Evolutionary conservation across 495 filamentous ascomycete species (phyloP).

Genomic region (Trichoderma orchidacearum): DNA sequence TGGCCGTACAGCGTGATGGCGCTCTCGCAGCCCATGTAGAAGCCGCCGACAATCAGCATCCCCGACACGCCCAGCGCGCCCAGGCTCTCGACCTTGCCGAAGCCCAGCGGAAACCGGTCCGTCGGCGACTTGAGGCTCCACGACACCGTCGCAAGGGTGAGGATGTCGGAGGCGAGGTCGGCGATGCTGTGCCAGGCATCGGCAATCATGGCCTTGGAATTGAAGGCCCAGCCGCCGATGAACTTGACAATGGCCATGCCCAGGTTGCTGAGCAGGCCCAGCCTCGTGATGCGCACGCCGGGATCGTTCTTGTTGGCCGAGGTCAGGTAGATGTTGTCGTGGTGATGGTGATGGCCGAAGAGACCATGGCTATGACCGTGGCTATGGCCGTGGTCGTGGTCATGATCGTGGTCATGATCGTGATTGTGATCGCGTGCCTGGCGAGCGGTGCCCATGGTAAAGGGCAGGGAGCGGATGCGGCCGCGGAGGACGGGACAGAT

Average conservation of each 20-base stretch:
- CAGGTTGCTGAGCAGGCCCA: constrained; percentile 84
- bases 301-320: constrained; percentile 85
- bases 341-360: constrained; percentile 58
- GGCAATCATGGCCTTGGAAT: constrained; percentile 85
- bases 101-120: constrained; percentile 71
- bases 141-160: constrained; percentile 84
- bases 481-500: constrained; percentile 6
- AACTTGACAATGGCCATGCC: constrained; percentile 91
- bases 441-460: constrained; percentile 5
- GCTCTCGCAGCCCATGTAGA: constrained; percentile 80
- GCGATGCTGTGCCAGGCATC: constrained; percentile 92
- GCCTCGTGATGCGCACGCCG: constrained; percentile 85
- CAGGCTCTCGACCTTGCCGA: constrained; percentile 94
- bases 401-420: constrained; percentile 1
- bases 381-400: constrained; percentile 3
- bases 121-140: constrained; percentile 79
- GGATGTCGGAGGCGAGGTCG: constrained; percentile 85
- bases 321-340: constrained; percentile 80
- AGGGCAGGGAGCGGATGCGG: constrained; percentile 7
- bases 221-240: constrained; percentile 81
- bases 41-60: constrained; percentile 71
- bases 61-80: constrained; percentile 86
- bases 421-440: constrained; percentile 1
- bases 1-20: constrained; percentile 62
- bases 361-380: constrained; percentile 37